phyloP scores from a whole-genome alignment of 176 grass and related monocot genomes.

The Dactylis glomerata region DNA sequence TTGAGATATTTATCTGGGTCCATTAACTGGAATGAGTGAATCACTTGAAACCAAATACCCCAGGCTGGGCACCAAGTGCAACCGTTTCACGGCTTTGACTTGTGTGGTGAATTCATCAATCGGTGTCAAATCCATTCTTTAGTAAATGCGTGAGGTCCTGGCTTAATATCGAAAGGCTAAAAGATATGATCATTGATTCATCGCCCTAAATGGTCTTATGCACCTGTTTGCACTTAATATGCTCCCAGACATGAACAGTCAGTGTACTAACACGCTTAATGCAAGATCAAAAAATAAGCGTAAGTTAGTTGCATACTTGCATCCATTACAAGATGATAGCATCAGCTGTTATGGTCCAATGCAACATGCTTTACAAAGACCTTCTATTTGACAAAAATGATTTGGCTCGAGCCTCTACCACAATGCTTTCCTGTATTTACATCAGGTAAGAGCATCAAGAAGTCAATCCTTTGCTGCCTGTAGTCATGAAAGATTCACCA shows the following conservation, averaged over 20 bases:
- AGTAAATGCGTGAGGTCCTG: background rate
- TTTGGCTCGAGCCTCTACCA: background rate
- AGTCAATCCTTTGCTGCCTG: constrained; percentile 43
- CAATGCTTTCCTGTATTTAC: constrained; percentile 10
- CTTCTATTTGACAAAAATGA: background rate
- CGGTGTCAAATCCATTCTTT: background rate
- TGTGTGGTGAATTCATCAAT: no score
- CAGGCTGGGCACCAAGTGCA: background rate
- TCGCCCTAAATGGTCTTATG: no score
- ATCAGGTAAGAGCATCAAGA: constrained; percentile 7
- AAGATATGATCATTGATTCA: no score
- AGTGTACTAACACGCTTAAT: no score
- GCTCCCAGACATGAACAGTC: background rate
- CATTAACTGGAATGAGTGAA: background rate
- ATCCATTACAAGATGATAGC: background rate
- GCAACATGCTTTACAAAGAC: background rate
- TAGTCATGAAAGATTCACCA: constrained; percentile 89
- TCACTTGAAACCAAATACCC: background rate
- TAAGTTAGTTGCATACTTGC: background rate
- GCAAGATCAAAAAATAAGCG: background rate
- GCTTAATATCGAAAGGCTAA: no score
- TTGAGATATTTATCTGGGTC: background rate
- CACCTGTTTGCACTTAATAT: no score
- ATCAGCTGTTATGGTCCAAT: background rate
- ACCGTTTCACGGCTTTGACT: background rate